A percentile compares a stretch with the other conserved stretches of the same genome.
phyloP scores from a whole-genome alignment of 23 red algal genomes.

The Gracilaria domingensis region DNA sequence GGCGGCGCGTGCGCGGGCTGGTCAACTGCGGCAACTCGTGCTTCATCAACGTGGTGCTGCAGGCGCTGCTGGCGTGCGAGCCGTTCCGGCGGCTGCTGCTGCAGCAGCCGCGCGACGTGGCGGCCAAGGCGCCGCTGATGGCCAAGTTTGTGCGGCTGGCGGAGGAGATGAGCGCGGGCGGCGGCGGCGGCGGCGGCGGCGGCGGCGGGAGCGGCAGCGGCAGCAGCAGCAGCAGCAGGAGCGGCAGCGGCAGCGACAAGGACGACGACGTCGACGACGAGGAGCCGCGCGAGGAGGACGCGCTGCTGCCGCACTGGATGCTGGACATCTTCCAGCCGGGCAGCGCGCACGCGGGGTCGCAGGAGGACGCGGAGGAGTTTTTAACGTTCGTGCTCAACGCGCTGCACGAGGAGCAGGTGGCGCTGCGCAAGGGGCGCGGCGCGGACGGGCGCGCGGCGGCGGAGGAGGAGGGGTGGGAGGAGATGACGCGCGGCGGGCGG shows the following conservation, averaged over 20 bases:
- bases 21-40: slow-evolving; percentile 90
- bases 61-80: slow-evolving; percentile 80
- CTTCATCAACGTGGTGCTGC: slow-evolving; percentile 85
- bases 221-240: no score
- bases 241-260: not conserved
- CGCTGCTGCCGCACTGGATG: slow-evolving; percentile 64
- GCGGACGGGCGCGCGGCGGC: not conserved
- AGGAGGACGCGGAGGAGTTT: slow-evolving; percentile 97
- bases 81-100: slow-evolving; percentile 68
- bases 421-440: slow-evolving; percentile 21
- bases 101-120: not conserved
- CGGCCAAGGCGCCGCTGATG: slow-evolving; percentile 31
- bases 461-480: slow-evolving; percentile 74
- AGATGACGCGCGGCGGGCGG: slow-evolving; percentile 77
- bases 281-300: not conserved
- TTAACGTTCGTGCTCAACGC: slow-evolving; percentile 83
- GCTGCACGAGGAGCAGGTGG: slow-evolving; percentile 87
- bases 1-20: slow-evolving; percentile 66
- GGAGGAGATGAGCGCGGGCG: slow-evolving; percentile 53
- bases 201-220: no score
- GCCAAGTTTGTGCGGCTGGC: slow-evolving; percentile 67
- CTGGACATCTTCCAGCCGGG: slow-evolving; percentile 57
- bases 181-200: not conserved
- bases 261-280: not conserved
- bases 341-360: slow-evolving; percentile 31